Evolutionary conservation across 2,329 filamentous ascomycete species (phyloP), one percentile per base, ranked within the genome.

Genomic region (Fusarium staphyleae): DNA sequence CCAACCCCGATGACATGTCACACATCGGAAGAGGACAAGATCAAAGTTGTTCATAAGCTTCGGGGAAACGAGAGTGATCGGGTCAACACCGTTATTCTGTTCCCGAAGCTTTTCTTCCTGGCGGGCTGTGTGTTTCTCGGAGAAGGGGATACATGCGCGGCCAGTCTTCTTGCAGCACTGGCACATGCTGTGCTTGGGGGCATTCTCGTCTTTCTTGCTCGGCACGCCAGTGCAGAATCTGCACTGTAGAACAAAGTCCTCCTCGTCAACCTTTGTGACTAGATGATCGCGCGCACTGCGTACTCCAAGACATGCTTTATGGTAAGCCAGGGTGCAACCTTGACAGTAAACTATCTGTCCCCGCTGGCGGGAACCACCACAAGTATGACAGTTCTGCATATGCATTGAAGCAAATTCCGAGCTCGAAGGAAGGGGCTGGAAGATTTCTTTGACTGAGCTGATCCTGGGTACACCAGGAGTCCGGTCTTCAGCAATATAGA

Each of bases 211-310:
- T 66, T 89, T 93, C 68, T 86, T 86, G 55, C 78, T 77, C 37
- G 86, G 81, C 15, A 81, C 69, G 3, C 87, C 87, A 57, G 98
- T 82, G 70, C 95, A 99, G 50, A 87, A 89, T 61, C 87, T 88
- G 75, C 95, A 99, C 70, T 99, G 95, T 32, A 99, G 77, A 13
- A 99, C 87, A 65, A 96, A 98, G 30, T 88, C 75, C 2, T 88
- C 85, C 1, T 88, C 78, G 2, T 80, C 87, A 45, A 97, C 74
- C 71, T 98, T 99, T 18, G 92, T 98, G 9, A 91, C 91, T 29
- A 95, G 77, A 70, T 98, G 95, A n/a, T 96, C 91, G 55, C 95
- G 83, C 11, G 72, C 78, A 44, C 82, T 83, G 42, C 95, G 85
- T 41, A 81, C 78, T 1, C 93, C 92, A 22, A 99, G 79, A 68